Evolutionary conservation across 768 basidiomycete species (phyloP), one percentile per base, ranked within the genome.

Genomic region (Sporobolomyces phaffii): DNA sequence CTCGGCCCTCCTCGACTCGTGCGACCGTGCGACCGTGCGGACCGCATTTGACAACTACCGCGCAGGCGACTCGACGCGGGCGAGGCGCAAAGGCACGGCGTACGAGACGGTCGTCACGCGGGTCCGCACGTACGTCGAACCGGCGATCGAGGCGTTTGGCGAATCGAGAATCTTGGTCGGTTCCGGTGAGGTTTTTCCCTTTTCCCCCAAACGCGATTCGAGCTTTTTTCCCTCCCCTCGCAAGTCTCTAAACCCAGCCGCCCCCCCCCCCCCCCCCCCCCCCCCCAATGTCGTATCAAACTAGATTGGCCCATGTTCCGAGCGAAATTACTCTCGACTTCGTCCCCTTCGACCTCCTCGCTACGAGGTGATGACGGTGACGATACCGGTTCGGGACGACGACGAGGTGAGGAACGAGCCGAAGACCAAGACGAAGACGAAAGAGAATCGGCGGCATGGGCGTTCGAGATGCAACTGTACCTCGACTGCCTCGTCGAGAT

Each of bases 221-320:
- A n/a, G n/a, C n/a, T n/a, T n/a, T n/a, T n/a, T n/a, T n/a, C n/a
- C n/a, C n/a, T n/a, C n/a, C n/a, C n/a, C n/a, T n/a, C n/a, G n/a
- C n/a, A n/a, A n/a, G n/a, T n/a, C n/a, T n/a, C n/a, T n/a, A n/a
- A n/a, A n/a, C n/a, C n/a, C n/a, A n/a, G n/a, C n/a, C n/a, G n/a
- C n/a, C n/a, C n/a, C n/a, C n/a, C n/a, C n/a, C n/a, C n/a, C n/a
- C n/a, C n/a, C n/a, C n/a, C n/a, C n/a, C n/a, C n/a, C n/a, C n/a
- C n/a, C n/a, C n/a, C n/a, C n/a, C n/a, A n/a, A n/a, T n/a, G n/a
- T n/a, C n/a, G n/a, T n/a, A n/a, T n/a, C n/a, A n/a, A n/a, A n/a
- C n/a, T n/a, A 65, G 69, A 71, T 60, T 71, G 69, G 69, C 69
- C 69, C 10, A 71, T 71, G 69, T 64, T 71, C 53, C 69, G 69